Evolutionary conservation across 148 eudicot genomes (phyloP), one percentile per base, ranked within the genome.

Genomic region (Polygonum maritimum): DNA sequence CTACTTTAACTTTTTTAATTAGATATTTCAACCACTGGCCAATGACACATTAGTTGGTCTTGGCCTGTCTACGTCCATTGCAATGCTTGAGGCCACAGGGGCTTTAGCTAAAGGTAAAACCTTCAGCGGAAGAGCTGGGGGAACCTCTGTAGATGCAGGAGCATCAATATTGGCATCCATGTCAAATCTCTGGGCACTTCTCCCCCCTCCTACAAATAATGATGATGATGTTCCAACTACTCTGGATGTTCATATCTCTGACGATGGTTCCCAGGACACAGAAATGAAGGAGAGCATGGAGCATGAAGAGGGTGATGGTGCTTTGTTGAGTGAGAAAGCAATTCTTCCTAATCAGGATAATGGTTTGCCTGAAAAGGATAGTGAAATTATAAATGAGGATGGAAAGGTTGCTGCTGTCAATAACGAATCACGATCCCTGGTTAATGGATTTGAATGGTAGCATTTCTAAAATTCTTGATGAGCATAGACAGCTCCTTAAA

Each of bases 11-110:
- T 63, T 76, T 63, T 76, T 57, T 63, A 74, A 15, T 75, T 74
- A 95, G 98, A 90, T 95, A 76, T 92, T 86, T 48, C 91, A 89
- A 80, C 91, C 87, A 82, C 85, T 90, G 58, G 76, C 83, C 40
- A 84, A 77, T 82, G 87, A 82, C 35, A 86, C 86, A 71, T 44
- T 82, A 72, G 77, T 89, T 67, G 77, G 80, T 81, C 57, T 83
- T 54, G 86, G 77, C 58, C 78, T 85, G 62, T 82, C 84, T 38
- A 81, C 94, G 45, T 79, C 95, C 41, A 80, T 89, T 69, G 85
- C 89, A 80, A 88, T 94, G 75, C 70, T 90, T 78, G 93, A 90
- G 79, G 88, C 93, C 40, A 89, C 87, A 74, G 84, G 79, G 79
- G 83, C 96, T 73, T 83, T 96, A 47, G 67, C 86, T 51, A 86